phyloP scores from a whole-genome alignment of 805 yeast genomes.

The Candida sakaeoensis region DNA sequence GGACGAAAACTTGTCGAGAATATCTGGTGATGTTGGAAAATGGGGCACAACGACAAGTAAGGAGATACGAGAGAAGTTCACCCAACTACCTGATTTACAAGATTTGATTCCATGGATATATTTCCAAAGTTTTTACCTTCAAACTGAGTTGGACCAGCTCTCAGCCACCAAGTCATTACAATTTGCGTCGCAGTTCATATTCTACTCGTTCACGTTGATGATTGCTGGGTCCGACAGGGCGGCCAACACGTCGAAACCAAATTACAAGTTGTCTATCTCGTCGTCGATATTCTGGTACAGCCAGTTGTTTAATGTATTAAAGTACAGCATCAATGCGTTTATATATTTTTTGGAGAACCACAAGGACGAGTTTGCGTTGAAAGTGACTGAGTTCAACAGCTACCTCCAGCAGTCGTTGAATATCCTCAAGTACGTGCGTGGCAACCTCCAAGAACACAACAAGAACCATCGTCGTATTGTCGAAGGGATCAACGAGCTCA shows the following conservation, averaged over 20 bases:
- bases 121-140: conserved; percentile 36
- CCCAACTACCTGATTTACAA: conserved; percentile 25
- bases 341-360: conserved; percentile 14
- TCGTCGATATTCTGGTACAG: conserved; percentile 27
- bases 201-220: conserved; percentile 36
- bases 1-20: conserved; percentile 11
- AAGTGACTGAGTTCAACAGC: conserved; percentile 29
- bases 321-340: conserved; percentile 24
- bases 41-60: conserved; percentile 34
- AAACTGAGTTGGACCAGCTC: conserved; percentile 39
- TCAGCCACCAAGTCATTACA: conserved; percentile 36
- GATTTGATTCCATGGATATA: conserved; percentile 32
- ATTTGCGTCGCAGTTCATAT: conserved; percentile 39
- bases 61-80: conserved; percentile 23
- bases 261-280: conserved; percentile 6
- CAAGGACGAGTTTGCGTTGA: conserved; percentile 14
- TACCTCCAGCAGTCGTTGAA: conserved; percentile 32
- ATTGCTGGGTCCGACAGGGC: conserved; percentile 19
- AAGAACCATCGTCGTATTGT: neutral
- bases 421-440: conserved; percentile 23
- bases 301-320: conserved; percentile 35
- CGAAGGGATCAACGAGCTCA: neutral
- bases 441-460: conserved; percentile 2
- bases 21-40: conserved; percentile 31
- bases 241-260: conserved; percentile 14